phyloP scores from a whole-genome alignment of 2,329 filamentous ascomycete genomes.

The Fusarium torreyae region DNA sequence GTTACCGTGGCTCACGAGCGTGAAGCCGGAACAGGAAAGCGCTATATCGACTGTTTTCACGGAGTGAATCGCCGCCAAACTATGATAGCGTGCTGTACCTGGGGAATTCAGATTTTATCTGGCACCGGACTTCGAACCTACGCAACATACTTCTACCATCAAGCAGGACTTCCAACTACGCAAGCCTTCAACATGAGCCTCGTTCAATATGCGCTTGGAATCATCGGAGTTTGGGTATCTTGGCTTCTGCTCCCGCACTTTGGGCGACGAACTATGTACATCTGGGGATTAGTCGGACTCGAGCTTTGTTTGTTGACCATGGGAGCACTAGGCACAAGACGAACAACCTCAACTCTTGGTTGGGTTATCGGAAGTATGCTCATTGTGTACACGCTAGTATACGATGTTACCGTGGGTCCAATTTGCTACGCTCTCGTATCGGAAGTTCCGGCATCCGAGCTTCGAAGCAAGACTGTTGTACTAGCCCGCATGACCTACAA shows the following conservation, averaged over 20 bases:
- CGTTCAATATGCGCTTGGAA: background rate
- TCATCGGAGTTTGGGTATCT: background rate
- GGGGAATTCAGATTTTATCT: background rate
- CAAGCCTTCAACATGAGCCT: conserved; percentile 1
- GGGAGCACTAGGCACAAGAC: background rate
- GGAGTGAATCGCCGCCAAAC: background rate
- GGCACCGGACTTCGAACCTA: background rate
- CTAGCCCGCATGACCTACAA: background rate
- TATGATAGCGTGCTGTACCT: background rate
- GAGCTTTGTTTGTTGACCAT: background rate
- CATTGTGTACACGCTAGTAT: background rate
- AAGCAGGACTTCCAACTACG: background rate
- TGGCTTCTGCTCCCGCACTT: background rate
- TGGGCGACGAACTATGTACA: background rate
- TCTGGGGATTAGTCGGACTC: background rate
- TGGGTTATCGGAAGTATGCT: background rate
- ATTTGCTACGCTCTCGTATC: background rate
- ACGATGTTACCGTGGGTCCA: background rate
- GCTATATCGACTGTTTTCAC: background rate
- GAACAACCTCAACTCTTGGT: background rate
- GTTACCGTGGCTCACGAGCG: background rate
- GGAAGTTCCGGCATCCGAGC: background rate
- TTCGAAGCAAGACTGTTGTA: background rate
- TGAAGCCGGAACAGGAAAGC: background rate
- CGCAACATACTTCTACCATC: background rate